Evolutionary conservation across 2,329 filamentous ascomycete genomes (phyloP), one percentile per base, ranked within the genome.

Genomic region (Conoideocrella luteorostrata): DNA sequence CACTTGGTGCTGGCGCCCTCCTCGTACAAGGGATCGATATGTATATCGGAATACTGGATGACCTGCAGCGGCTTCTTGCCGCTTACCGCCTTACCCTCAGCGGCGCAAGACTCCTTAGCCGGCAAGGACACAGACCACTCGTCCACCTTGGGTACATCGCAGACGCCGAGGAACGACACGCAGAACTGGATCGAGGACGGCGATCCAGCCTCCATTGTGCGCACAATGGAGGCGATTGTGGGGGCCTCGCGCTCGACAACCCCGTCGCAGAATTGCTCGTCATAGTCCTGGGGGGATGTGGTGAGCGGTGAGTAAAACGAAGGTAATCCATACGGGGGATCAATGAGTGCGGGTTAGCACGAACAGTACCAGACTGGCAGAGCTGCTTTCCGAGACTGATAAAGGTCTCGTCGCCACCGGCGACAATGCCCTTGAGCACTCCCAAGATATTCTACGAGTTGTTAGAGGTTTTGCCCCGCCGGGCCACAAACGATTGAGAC

Each of bases 1-100:
- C 77, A 81, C 47, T 77, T 65, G 20, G 70, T 67, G 51, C 67
- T 77, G 10, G 72, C 64, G 0, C 77, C 77, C 4, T 66, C 60
- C 21, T 67, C 67, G 55, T 80, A 81, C 10, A 67, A 62, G 4
- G 68, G 70, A 50, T 81, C 77, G 41, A 80, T 62, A 46, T 80
- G 77, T 24, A 78, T 74, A 50, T 81, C 77, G 12, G 72, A 77
- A 56, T 75, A 74, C 52, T 81, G 77, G 18, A 78, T 72, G 5
- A 80, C 64, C 48, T 72, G 68, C 48, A 78, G 54, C 9, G 74
- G 70, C 4, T 62, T 51, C 54, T 67, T 56, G 3, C 67, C 65
- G 41, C 70, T 75, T 7, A 66, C 62, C 13, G 67, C 62, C 13
- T 45, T 50, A 18, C 50, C 52, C 20, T 33, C 23, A 9, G 18